phyloP scores from a whole-genome alignment of 2,329 filamentous ascomycete genomes.

The Tolypocladium tropicale region DNA sequence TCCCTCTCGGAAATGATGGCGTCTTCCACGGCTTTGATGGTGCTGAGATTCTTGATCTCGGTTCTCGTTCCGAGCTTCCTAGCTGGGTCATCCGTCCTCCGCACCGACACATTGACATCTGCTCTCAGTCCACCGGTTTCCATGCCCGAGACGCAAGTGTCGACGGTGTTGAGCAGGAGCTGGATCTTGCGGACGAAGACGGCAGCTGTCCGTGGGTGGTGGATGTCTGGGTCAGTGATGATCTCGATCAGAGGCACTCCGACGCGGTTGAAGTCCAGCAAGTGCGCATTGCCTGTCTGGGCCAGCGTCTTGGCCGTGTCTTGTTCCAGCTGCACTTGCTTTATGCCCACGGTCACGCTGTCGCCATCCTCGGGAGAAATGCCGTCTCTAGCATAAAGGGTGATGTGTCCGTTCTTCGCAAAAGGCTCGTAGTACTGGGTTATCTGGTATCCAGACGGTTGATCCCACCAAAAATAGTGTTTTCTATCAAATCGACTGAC shows the following conservation, averaged over 20 bases:
- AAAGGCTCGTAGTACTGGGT: conserved; percentile 84
- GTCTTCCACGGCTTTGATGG: conserved; percentile 90
- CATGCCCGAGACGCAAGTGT: conserved; percentile 86
- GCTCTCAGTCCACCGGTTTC: conserved; percentile 83
- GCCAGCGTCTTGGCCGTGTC: conserved; percentile 92
- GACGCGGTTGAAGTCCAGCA: conserved; percentile 90
- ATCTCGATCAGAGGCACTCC: conserved; percentile 90
- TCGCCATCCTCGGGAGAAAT: conserved; percentile 65
- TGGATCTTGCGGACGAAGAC: conserved; percentile 87
- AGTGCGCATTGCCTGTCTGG: conserved; percentile 60
- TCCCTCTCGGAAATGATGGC: conserved; percentile 86
- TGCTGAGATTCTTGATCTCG: conserved; percentile 95
- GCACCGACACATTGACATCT: conserved; percentile 91
- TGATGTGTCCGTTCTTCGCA: conserved; percentile 61
- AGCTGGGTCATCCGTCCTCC: conserved; percentile 37
- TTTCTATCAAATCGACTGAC: conserved; percentile 87
- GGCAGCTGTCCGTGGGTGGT: conserved; percentile 77
- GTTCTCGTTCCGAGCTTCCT: conserved; percentile 67
- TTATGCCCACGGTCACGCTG: conserved; percentile 66
- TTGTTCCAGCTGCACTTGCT: conserved; percentile 95
- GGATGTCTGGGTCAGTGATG: conserved; percentile 83
- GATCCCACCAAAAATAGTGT: conserved; percentile 99
- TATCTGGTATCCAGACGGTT: conserved; percentile 93
- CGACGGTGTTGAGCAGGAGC: conserved; percentile 64
- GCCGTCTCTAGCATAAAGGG: conserved; percentile 64